Evolutionary conservation across 768 basidiomycete species (phyloP).

Genomic region (Panellus pusillus): DNA sequence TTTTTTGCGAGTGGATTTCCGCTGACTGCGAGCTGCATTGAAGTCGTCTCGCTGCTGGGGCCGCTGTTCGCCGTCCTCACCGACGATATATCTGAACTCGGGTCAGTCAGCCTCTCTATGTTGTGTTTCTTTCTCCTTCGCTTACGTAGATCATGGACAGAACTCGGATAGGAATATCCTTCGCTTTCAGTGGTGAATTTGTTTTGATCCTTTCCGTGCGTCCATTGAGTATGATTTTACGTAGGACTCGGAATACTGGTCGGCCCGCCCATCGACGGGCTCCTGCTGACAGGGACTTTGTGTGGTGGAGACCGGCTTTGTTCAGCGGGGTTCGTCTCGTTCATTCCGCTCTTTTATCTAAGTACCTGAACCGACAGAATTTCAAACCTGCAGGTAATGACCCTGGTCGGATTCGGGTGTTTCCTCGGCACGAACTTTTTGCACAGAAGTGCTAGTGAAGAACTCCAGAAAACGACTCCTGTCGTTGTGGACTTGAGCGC

Average conservation of each 20-base stretch:
- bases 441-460: constrained; percentile 1
- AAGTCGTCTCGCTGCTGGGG: constrained; percentile 10
- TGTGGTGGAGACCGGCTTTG: constrained; percentile 60
- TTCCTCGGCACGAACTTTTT: constrained; percentile 5
- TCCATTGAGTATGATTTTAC: too few relatives aligned
- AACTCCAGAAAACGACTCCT: too few relatives aligned
- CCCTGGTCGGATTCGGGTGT: constrained; percentile 7
- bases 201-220: background rate
- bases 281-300: constrained; percentile 50
- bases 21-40: background rate
- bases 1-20: too few relatives aligned
- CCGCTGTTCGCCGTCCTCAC: constrained; percentile 11
- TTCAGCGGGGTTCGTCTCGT: constrained; percentile 46
- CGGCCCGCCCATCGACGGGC: constrained; percentile 58
- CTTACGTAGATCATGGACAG: constrained; percentile 3
- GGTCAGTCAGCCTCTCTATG: constrained; percentile 2
- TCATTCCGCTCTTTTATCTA: background rate
- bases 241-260: constrained; percentile 43
- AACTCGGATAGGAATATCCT: constrained; percentile 11
- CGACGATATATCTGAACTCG: constrained; percentile 14
- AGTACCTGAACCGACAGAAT: background rate
- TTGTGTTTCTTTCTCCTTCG: background rate
- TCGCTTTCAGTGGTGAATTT: constrained; percentile 12
- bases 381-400: background rate
- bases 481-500: too few relatives aligned